A percentile compares a stretch with the other conserved stretches of the same genome.
phyloP scores from a whole-genome alignment of 1,139 yeast species.

The Pichia sp. region DNA sequence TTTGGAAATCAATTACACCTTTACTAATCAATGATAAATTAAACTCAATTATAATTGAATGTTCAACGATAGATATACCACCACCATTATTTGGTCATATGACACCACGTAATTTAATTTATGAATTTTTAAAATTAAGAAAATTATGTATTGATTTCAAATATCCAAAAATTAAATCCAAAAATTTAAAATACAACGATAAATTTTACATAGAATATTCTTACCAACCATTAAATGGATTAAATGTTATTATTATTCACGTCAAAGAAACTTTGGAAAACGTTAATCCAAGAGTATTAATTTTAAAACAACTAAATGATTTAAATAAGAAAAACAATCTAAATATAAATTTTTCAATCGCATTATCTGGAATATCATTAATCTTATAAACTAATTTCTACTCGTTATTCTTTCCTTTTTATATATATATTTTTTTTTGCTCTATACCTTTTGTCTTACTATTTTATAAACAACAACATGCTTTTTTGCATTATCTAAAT shows the following conservation, averaged over 20 bases:
- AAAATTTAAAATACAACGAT: slow-evolving; percentile 18
- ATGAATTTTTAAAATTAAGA: slow-evolving; percentile 46
- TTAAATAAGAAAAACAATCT: slow-evolving; percentile 35
- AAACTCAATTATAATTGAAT: slow-evolving; percentile 63
- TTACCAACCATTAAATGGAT: slow-evolving; percentile 36
- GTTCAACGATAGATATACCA: slow-evolving; percentile 55
- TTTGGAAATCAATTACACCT: slow-evolving; percentile 57
- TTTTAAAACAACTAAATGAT: slow-evolving; percentile 43
- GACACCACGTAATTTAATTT: slow-evolving; percentile 56
- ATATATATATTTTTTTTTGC: neutral
- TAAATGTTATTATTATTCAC: slow-evolving; percentile 63
- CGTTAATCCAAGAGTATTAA: slow-evolving; percentile 50
- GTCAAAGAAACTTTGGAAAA: slow-evolving; percentile 49
- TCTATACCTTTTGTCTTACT: too few relatives aligned
- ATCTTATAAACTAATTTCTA: slow-evolving; percentile 15
- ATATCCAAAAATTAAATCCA: neutral
- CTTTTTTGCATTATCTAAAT: too few relatives aligned
- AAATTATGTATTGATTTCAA: slow-evolving; percentile 22
- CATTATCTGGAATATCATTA: slow-evolving; percentile 46
- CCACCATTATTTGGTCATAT: slow-evolving; percentile 69
- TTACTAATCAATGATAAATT: slow-evolving; percentile 37
- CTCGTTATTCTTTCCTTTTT: neutral
- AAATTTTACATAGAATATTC: slow-evolving; percentile 9
- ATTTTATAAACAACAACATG: too few relatives aligned
- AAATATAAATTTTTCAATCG: slow-evolving; percentile 44